phyloP scores from a whole-genome alignment of 495 filamentous ascomycete genomes.

The Penicillium steckii region DNA sequence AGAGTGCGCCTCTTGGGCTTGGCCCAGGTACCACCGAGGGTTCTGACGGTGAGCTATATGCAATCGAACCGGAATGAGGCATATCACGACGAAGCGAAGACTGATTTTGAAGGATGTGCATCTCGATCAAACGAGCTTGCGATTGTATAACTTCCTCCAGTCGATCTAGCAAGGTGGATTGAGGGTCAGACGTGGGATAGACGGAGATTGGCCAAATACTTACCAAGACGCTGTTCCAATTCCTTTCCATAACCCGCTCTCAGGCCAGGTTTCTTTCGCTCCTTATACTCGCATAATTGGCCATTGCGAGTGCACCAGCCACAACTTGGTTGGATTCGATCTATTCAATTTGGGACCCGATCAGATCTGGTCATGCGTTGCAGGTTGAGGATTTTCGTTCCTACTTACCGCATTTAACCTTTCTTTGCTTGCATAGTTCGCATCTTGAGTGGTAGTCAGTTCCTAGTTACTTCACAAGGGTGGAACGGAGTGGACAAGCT shows the following conservation, averaged over 20 bases:
- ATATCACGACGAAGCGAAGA: conserved; percentile 23
- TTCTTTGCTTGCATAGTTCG: conserved; percentile 80
- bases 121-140: conserved; percentile 48
- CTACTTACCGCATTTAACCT: conserved; percentile 69
- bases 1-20: conserved; percentile 35
- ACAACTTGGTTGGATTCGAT: conserved; percentile 79
- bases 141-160: conserved; percentile 48
- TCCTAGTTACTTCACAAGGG: background rate
- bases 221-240: conserved; percentile 72
- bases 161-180: conserved; percentile 32
- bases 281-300: conserved; percentile 77
- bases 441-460: conserved; percentile 51
- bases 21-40: conserved; percentile 37
- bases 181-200: background rate
- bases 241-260: conserved; percentile 86
- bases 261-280: conserved; percentile 80
- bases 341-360: conserved; percentile 14
- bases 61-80: conserved; percentile 26
- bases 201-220: background rate
- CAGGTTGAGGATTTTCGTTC: background rate
- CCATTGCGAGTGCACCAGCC: conserved; percentile 85
- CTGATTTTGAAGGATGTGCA: conserved; percentile 45
- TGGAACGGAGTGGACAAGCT: background rate
- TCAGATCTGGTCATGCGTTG: background rate
- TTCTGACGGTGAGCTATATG: conserved; percentile 46